Evolutionary conservation across 2,329 filamentous ascomycete species (phyloP).

Genomic region (Neofusicoccum kwambonambiense): DNA sequence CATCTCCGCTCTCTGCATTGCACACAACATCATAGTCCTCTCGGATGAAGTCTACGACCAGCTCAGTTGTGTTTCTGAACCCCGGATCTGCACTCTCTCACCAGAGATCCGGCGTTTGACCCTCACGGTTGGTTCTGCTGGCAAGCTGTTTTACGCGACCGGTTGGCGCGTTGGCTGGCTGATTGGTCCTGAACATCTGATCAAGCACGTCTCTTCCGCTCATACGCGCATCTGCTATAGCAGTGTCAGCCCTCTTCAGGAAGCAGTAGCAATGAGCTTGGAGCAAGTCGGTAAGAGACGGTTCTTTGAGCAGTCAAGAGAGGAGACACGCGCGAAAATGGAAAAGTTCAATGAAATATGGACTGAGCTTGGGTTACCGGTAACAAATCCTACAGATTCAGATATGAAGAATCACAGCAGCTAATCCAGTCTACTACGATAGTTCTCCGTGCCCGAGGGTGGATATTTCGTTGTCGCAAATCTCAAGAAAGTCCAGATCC

Average conservation of each 20-base stretch:
- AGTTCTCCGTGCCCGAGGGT: constrained; percentile 87
- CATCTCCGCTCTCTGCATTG: constrained; percentile 85
- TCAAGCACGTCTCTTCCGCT: constrained; percentile 89
- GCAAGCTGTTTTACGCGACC: constrained; percentile 98
- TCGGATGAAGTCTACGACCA: constrained; percentile 76
- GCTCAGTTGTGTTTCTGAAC: constrained; percentile 93
- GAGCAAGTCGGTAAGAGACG: constrained; percentile 80
- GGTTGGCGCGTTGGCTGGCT: constrained; percentile 97
- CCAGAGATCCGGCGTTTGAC: constrained; percentile 86
- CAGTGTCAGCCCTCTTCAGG: constrained; percentile 88
- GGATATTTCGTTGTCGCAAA: constrained; percentile 98
- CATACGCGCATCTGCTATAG: constrained; percentile 97
- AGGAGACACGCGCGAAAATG: constrained; percentile 88
- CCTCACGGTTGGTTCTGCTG: constrained; percentile 89
- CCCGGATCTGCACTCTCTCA: constrained; percentile 83
- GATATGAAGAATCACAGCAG: too few species aligned
- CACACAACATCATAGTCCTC: constrained; percentile 90
- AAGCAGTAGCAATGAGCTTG: constrained; percentile 90
- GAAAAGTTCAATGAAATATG: constrained; percentile 73
- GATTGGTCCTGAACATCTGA: constrained; percentile 82
- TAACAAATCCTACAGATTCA: too few species aligned
- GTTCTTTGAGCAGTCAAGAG: constrained; percentile 83
- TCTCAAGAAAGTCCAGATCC: constrained; percentile 81
- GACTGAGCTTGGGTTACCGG: constrained; percentile 47
- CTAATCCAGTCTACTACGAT: too few species aligned